These are phyloP conservation scores for Penicillium odoratum DNA, from an alignment of 495 filamentous ascomycete species.

Conservation along the genomic window DNA sequence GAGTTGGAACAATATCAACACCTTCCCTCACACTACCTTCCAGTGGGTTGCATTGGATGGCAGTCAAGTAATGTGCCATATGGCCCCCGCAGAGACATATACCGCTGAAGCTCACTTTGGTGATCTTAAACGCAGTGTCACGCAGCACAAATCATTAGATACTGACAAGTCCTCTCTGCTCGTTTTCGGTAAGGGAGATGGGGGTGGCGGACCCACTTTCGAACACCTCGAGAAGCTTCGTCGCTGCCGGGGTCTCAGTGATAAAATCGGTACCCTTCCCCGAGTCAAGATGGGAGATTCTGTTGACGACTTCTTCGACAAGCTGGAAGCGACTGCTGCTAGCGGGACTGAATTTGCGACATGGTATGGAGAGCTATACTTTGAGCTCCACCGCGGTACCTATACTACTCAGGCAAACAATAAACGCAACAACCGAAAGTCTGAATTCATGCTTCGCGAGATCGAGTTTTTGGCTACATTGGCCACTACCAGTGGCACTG, in stretches of 20 bases:
- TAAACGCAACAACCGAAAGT: slow-evolving; percentile 86
- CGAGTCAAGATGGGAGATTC: slow-evolving; percentile 86
- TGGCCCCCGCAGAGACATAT: slow-evolving; percentile 92
- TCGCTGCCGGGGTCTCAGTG: slow-evolving; percentile 89
- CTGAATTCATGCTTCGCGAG: slow-evolving; percentile 81
- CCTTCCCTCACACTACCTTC: slow-evolving; percentile 97
- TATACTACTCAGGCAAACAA: slow-evolving; percentile 98
- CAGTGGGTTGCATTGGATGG: slow-evolving; percentile 96
- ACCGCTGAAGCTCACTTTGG: slow-evolving; percentile 94
- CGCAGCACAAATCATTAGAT: slow-evolving; percentile 93
- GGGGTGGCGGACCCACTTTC: slow-evolving; percentile 93
- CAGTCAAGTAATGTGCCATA: slow-evolving; percentile 95
- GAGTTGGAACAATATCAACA: slow-evolving; percentile 98
- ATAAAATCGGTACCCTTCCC: slow-evolving; percentile 79
- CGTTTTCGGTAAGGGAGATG: slow-evolving; percentile 94
- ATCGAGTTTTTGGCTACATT: slow-evolving; percentile 87
- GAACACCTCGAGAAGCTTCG: slow-evolving; percentile 92
- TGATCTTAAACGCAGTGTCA: slow-evolving; percentile 85
- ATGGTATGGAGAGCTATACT: slow-evolving; percentile 98
- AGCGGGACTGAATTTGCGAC: slow-evolving; percentile 81
- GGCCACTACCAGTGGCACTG: slow-evolving; percentile 66
- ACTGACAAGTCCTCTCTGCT: slow-evolving; percentile 84
- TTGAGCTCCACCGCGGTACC: slow-evolving; percentile 93
- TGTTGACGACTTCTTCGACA: slow-evolving; percentile 95
- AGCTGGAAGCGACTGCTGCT: slow-evolving; percentile 68